Base-by-base conservation (phyloP, 805 yeast genomes). In the Henningerozyma blattae region DNA sequence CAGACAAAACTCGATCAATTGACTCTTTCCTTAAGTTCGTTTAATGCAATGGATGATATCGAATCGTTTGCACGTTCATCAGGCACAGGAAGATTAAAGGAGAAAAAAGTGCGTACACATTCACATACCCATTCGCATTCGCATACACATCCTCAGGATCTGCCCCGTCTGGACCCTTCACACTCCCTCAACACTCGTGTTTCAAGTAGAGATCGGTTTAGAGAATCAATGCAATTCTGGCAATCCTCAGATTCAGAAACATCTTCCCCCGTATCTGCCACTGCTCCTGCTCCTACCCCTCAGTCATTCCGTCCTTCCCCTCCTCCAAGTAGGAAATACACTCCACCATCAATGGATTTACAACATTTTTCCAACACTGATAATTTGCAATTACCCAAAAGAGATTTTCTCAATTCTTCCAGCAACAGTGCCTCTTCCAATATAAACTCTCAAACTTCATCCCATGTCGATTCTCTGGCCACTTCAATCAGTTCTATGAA, bases 81-180 rank as follows among this genome's bases (percentile, higher is more conserved):
- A 35, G 59, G 61, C n/a, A 56, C 59, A 0, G 60, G 60, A 1
- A 45, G 60, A 33, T 29, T 55, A n/a, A 54, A 42, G 24, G 40
- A 47, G 37, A 42, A 33, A 26, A 20, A 10, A 20, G 10, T 7
- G 7, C 12, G 12, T 20, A 20, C 24, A 9, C 12, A 20, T 8
- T 5, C 10, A 12, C 14, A 10, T 9, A n/a, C 10, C 10, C 10
- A 15, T 24, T 10, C 15, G 1, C 1, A 7, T 10, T 24, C 27
- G 5, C 7, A 24, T n/a, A 12, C 27, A 2, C 7, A 1, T 5
- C 10, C 6, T 24, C n/a, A n/a, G n/a, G n/a, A n/a, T n/a, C n/a
- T n/a, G n/a, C n/a, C n/a, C n/a, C 7, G 5, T 10, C n/a, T 24
- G 5, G 27, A 10, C n/a, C 27, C 12, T 8, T 24, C 27, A 9